A percentile compares a stretch with the other conserved stretches of the same genome.
Evolutionary conservation across 2,329 filamentous ascomycete genomes (phyloP).

Genomic region (Colletotrichum godetiae): DNA sequence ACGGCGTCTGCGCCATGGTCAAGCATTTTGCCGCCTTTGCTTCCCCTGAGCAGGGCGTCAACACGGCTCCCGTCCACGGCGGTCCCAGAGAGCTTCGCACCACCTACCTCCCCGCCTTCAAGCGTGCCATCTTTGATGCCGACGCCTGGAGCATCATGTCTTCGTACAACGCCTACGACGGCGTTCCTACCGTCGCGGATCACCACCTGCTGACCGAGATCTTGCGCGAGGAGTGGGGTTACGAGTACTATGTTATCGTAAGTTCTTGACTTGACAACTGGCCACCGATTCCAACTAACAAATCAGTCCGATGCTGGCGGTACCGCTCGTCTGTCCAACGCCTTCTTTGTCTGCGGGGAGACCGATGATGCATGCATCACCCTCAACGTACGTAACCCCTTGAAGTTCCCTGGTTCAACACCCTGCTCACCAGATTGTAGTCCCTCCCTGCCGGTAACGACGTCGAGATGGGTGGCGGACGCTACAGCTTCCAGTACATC

Average conservation of each 20-base stretch:
- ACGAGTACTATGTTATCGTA: conserved; percentile 71
- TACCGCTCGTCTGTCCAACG: conserved; percentile 73
- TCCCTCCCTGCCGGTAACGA: conserved; percentile 77
- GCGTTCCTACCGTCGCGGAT: conserved; percentile 74
- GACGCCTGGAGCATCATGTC: conserved; percentile 78
- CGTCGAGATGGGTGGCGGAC: conserved; percentile 82
- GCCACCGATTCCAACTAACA: background rate
- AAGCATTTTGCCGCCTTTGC: conserved; percentile 82
- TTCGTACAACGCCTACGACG: conserved; percentile 80
- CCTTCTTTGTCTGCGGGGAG: conserved; percentile 72
- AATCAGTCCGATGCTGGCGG: conserved; percentile 70
- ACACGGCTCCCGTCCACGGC: conserved; percentile 69
- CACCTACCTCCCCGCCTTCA: conserved; percentile 70
- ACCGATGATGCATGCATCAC: conserved; percentile 75
- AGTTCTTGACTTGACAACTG: background rate
- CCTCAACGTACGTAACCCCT: conserved; percentile 55
- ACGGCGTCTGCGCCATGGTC: conserved; percentile 76
- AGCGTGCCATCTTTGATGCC: conserved; percentile 76
- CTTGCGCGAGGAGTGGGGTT: conserved; percentile 78
- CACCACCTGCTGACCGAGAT: conserved; percentile 75
- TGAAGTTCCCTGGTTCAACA: background rate
- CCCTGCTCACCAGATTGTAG: conserved; percentile 40
- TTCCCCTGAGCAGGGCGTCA: conserved; percentile 77
- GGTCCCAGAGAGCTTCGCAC: conserved; percentile 65
- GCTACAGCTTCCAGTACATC: conserved; percentile 76